Conservation (phyloP, 2,329 filamentous ascomycete genomes). For the Penicillium sp. region DNA sequence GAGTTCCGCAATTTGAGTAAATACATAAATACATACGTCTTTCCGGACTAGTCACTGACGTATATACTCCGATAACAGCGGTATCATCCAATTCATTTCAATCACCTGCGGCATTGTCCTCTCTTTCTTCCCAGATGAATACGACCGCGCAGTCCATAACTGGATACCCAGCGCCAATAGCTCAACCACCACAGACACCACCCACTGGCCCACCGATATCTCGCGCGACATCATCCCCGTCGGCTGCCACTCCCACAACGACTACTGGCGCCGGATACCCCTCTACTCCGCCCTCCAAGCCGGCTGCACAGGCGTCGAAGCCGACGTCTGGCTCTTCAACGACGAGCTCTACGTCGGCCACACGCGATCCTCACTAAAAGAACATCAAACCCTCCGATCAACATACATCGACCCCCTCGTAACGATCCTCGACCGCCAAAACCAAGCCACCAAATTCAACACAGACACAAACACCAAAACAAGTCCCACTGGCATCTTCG, state of each 20-base stretch:
- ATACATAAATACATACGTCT: background rate
- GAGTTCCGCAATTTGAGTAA: constrained; percentile 12
- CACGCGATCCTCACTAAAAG: constrained; percentile 46
- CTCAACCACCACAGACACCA: constrained; percentile 37
- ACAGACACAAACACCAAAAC: constrained; percentile 22
- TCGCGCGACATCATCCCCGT: constrained; percentile 50
- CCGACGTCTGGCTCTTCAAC: constrained; percentile 55
- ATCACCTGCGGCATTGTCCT: constrained; percentile 38
- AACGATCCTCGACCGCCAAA: constrained; percentile 49
- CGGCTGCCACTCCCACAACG: constrained; percentile 56
- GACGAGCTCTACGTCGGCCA: constrained; percentile 56
- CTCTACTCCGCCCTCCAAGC: constrained; percentile 54
- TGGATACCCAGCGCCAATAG: constrained; percentile 42
- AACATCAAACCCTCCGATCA: constrained; percentile 47
- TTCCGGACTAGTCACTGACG: background rate
- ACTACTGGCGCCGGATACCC: constrained; percentile 56
- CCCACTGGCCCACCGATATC: constrained; percentile 47
- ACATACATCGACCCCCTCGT: constrained; percentile 54
- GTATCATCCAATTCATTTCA: constrained; percentile 41
- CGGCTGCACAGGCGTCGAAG: constrained; percentile 55
- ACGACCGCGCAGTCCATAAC: constrained; percentile 34
- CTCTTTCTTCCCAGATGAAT: constrained; percentile 43
- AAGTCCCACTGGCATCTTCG: constrained; percentile 49
- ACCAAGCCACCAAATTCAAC: constrained; percentile 42
- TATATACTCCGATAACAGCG: constrained; percentile 25